Evolutionary conservation across 768 basidiomycete genomes (phyloP), one percentile per base, ranked within the genome.

Genomic region (Suillus paluster): DNA sequence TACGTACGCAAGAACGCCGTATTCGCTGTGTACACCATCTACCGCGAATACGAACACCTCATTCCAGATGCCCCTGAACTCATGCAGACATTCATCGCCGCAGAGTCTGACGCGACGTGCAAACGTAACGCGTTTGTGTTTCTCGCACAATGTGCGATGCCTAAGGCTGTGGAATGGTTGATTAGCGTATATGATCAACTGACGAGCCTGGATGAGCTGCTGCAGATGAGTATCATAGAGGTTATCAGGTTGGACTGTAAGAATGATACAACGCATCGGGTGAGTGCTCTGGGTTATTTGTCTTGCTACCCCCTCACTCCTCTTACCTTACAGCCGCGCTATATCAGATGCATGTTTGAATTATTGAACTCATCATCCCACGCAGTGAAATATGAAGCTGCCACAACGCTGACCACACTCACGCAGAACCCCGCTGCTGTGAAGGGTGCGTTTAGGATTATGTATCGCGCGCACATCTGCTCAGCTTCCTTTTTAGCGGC

Each of bases 1-100:
- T 99, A 95, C 73, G 97, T 99, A 59, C 90, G 97, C 70, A 98
- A 98, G 81, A 97, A 98, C 71, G 97, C 97, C 30, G 95, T 99
- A 39, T 97, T 99, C 74, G 94, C 97, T 34, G 83, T 97, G 46
- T 96, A 91, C 75, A 88, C 94, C 59, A 97, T 99, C 77, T 95
- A 94, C 77, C 92, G 93, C 75, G 87, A 92, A 77, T 94, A 95
- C 69, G 96, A 98, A 71, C 83, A 93, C 74, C 90, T 99, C 70
- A 93, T 99, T 54, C 96, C 96, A 10, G 96, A 99, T 72, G 97
- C 94, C 1, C 91, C 97, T 2, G 97, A 99, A 74, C 86, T 99
- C 72, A 90, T 99, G 75, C 88, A 94, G 69, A 96, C 95, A 4
- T 99, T 99, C 86, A 87, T 99, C 60, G 90, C 89, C 27, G 97